Evolutionary conservation across 148 eudicot genomes (phyloP).

Genomic region (Simmondsia chinensis): DNA sequence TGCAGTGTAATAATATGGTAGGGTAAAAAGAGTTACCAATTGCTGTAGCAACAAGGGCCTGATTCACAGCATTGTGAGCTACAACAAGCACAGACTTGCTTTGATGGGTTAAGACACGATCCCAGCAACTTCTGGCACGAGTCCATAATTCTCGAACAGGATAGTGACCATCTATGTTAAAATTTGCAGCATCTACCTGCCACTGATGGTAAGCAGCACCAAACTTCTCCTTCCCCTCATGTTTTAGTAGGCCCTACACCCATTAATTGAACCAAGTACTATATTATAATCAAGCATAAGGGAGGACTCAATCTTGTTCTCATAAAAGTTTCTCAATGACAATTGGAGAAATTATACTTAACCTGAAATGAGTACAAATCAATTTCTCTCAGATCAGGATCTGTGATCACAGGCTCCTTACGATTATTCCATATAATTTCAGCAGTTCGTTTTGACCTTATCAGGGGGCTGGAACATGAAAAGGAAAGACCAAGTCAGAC

Average conservation of each 20-base stretch:
- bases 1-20: too few species aligned
- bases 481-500: background rate
- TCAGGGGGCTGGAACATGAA: slow-evolving; percentile 57
- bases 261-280: slow-evolving; percentile 14
- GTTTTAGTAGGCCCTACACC: slow-evolving; percentile 87
- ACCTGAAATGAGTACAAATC: slow-evolving; percentile 92
- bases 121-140: slow-evolving; percentile 84
- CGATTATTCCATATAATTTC: slow-evolving; percentile 88
- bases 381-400: slow-evolving; percentile 73
- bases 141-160: slow-evolving; percentile 91
- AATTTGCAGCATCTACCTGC: slow-evolving; percentile 83
- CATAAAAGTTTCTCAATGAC: background rate
- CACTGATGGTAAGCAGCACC: slow-evolving; percentile 68
- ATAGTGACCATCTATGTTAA: slow-evolving; percentile 73
- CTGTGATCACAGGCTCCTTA: slow-evolving; percentile 61
- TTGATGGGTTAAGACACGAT: slow-evolving; percentile 56
- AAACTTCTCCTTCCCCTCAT: slow-evolving; percentile 72
- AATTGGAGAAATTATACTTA: slow-evolving; percentile 21
- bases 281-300: slow-evolving; percentile 2
- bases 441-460: slow-evolving; percentile 84
- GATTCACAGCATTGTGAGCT: slow-evolving; percentile 99
- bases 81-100: slow-evolving; percentile 92
- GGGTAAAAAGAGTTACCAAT: slow-evolving; percentile 43
- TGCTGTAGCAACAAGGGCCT: slow-evolving; percentile 93
- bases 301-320: background rate